phyloP scores from a whole-genome alignment of 768 basidiomycete species.

The Podaxis sp. region DNA sequence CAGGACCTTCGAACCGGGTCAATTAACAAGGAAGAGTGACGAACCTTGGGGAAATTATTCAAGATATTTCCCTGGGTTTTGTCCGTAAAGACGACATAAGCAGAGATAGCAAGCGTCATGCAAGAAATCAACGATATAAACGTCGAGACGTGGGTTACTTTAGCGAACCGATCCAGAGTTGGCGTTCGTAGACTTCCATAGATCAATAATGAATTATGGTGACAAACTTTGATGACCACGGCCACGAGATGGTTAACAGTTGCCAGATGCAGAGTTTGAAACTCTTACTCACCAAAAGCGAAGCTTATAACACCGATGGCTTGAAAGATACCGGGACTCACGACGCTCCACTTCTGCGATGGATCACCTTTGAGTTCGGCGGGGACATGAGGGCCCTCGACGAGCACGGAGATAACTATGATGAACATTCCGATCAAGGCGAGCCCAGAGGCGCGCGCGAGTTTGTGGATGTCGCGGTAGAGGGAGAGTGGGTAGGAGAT shows the following conservation, averaged over 20 bases:
- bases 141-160: slow-evolving; percentile 92
- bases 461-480: slow-evolving; percentile 96
- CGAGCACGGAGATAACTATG: slow-evolving; percentile 82
- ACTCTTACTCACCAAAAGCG: slow-evolving; percentile 57
- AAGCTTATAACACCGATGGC: slow-evolving; percentile 98
- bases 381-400: slow-evolving; percentile 77
- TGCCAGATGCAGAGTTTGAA: too few species aligned
- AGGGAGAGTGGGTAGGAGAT: slow-evolving; percentile 95
- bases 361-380: slow-evolving; percentile 77
- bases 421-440: slow-evolving; percentile 92
- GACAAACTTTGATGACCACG: slow-evolving; percentile 60
- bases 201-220: slow-evolving; percentile 96
- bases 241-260: neutral
- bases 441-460: slow-evolving; percentile 87
- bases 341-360: slow-evolving; percentile 66
- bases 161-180: slow-evolving; percentile 90
- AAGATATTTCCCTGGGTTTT: slow-evolving; percentile 94
- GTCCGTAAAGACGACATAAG: slow-evolving; percentile 86
- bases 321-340: slow-evolving; percentile 83
- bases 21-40: slow-evolving; percentile 17
- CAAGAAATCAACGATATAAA: slow-evolving; percentile 83
- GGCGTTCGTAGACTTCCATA: slow-evolving; percentile 93
- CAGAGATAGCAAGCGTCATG: slow-evolving; percentile 78
- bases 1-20: neutral
- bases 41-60: slow-evolving; percentile 86